These are phyloP conservation scores for Colletotrichum chrysophilum DNA, from an alignment of 2,329 filamentous ascomycete genomes.

Conservation along the genomic window DNA sequence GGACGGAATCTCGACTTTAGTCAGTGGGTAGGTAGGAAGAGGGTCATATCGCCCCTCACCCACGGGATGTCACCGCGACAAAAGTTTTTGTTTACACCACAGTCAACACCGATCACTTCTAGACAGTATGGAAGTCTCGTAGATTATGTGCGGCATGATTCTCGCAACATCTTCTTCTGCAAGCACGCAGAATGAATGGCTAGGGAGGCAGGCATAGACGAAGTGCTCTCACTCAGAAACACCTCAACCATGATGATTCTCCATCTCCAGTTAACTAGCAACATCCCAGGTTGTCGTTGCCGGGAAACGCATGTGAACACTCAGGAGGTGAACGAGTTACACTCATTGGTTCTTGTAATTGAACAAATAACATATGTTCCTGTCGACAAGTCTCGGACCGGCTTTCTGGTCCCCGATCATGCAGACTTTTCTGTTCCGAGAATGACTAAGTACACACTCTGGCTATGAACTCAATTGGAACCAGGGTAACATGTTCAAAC, in stretches of 20 bases:
- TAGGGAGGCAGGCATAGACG: background rate
- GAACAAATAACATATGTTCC: background rate
- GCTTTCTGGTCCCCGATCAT: background rate
- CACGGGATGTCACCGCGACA: background rate
- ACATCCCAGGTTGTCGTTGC: background rate
- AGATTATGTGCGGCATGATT: background rate
- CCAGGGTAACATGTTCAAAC: background rate
- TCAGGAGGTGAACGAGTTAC: fast-evolving
- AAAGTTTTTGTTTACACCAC: background rate
- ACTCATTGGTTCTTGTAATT: background rate
- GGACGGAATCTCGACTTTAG: background rate
- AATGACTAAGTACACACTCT: background rate
- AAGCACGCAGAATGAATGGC: background rate
- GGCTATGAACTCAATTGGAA: background rate
- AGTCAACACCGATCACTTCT: background rate
- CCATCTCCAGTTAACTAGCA: background rate
- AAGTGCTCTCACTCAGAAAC: background rate
- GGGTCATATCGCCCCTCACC: background rate
- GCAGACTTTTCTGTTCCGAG: background rate
- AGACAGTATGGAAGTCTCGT: background rate
- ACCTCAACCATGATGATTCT: background rate
- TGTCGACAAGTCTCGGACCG: background rate
- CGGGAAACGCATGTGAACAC: background rate
- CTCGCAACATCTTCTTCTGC: background rate
- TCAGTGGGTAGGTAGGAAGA: background rate